Evolutionary conservation across 345 rosid genomes (phyloP), one percentile per base, ranked within the genome.

Genomic region (Pistacia vera): DNA sequence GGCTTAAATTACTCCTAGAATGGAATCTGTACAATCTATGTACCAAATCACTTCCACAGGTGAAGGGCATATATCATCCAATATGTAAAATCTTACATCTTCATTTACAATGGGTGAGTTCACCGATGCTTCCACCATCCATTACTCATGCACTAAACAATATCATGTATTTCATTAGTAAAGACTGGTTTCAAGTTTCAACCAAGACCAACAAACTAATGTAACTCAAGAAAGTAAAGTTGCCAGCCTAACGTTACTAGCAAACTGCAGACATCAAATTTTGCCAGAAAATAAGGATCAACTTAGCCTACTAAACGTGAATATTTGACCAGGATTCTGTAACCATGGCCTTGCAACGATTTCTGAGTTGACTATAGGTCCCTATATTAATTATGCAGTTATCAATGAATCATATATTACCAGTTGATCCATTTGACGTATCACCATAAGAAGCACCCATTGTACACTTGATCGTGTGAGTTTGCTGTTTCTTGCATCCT

Each of bases 361-460:
- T 5, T 14, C 41, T 10, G 38, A 64, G 48, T 25, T 59, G 5
- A 30, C 63, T 4, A 20, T 22, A 63, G 36, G 33, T 44, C 54
- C 56, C 33, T 65, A 78, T 22, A 36, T 2, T 13, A 38, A 76
- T 51, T 22, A 65, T 6, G n/a, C 28, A 70, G 35, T 30, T 61
- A 20, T 58, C 51, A 68, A 73, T 46, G 44, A 58, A 69, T 22
- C 5, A 63, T 41, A 67, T 33, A 33, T 52, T 86, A 90, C 94
- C 94, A 74, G 84, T 35, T 75, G 90, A 80, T 70, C 85, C 86
- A 70, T 87, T 82, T 13, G 88, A 79, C 77, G 80, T 75, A 77
- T 91, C 96, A 70, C 93, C 91, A 79, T 72, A 88, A 54, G 98
- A 92, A 86, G 99, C 92, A 84, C 83, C 90, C 93, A 85, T 90